These are phyloP conservation scores for Penicillium vulpinum DNA, from an alignment of 2,329 filamentous ascomycete species.

Conservation along the genomic window DNA sequence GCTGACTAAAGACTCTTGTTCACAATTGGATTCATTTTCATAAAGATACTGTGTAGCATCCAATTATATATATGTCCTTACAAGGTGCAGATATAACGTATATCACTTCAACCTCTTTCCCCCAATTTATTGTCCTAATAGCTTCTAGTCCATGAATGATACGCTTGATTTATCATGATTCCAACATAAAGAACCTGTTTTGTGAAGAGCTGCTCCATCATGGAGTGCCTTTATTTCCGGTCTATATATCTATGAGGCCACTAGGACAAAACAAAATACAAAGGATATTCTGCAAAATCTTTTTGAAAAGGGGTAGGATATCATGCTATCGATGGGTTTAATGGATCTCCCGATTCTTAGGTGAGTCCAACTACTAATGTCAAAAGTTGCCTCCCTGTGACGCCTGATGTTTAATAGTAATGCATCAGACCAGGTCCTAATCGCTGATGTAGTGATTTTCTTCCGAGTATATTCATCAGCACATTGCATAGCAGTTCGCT, in stretches of 20 bases:
- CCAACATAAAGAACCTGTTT: not conserved
- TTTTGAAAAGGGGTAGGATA: conserved; percentile 16
- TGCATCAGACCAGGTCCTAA: conserved; percentile 26
- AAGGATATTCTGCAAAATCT: not conserved
- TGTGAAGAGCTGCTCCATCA: not conserved
- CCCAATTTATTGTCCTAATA: not conserved
- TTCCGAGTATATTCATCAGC: not conserved
- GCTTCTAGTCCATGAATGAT: not conserved
- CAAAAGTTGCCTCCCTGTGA: not conserved
- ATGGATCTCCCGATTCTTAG: conserved; percentile 21
- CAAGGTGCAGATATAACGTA: too few species aligned
- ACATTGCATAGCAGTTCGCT: not conserved
- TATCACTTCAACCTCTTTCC: not conserved
- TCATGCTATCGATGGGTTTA: conserved; percentile 23
- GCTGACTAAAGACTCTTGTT: too few species aligned
- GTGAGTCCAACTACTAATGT: conserved; percentile 14
- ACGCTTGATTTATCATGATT: not conserved
- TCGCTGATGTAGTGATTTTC: conserved; percentile 21
- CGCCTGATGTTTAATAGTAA: conserved; percentile 13
- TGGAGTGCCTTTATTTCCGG: not conserved
- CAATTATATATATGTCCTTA: too few species aligned
- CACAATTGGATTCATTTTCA: too few species aligned
- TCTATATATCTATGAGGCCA: not conserved
- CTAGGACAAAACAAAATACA: not conserved
- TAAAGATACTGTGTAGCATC: too few species aligned